These are phyloP conservation scores for Trichoderma sp. DNA, from an alignment of 2,329 filamentous ascomycete genomes.

Conservation along the genomic window DNA sequence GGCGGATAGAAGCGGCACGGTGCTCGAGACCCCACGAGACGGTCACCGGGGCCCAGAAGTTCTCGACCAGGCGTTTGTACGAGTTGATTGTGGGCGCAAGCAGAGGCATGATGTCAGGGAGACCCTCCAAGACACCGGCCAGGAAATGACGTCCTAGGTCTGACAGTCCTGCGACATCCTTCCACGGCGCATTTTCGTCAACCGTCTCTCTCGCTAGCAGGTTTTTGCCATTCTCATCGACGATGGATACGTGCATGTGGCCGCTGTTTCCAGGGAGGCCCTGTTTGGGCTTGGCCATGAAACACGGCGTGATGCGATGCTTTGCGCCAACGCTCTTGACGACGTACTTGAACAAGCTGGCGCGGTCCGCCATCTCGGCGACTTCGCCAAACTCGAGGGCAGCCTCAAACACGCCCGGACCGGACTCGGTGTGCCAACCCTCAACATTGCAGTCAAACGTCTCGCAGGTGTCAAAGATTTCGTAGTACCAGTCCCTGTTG, in stretches of 20 bases:
- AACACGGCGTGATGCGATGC: slow-evolving; percentile 91
- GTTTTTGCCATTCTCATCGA: slow-evolving; percentile 78
- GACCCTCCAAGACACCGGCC: slow-evolving; percentile 80
- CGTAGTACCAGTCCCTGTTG: slow-evolving; percentile 91
- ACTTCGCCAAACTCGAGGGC: slow-evolving; percentile 90
- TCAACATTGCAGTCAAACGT: slow-evolving; percentile 80
- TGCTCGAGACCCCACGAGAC: slow-evolving; percentile 97
- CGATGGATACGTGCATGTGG: slow-evolving; percentile 90
- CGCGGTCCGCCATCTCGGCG: slow-evolving; percentile 85
- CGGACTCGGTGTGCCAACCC: slow-evolving; percentile 94
- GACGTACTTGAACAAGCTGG: slow-evolving; percentile 89
- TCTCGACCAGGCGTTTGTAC: slow-evolving; percentile 97
- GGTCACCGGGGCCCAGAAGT: slow-evolving; percentile 98
- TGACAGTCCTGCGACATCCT: slow-evolving; percentile 76
- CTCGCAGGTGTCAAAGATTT: slow-evolving; percentile 76
- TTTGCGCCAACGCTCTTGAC: slow-evolving; percentile 86
- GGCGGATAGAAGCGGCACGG: slow-evolving; percentile 82
- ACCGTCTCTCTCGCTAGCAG: slow-evolving; percentile 71
- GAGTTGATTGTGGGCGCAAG: slow-evolving; percentile 94
- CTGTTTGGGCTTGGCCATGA: slow-evolving; percentile 96
- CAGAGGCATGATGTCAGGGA: slow-evolving; percentile 94
- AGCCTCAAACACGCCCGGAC: slow-evolving; percentile 92
- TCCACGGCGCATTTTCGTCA: slow-evolving; percentile 69
- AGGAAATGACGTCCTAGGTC: slow-evolving; percentile 91
- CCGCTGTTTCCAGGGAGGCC: slow-evolving; percentile 92